Conservation (phyloP, 192 early-diverging fungal genomes). For the Rhizophagus sp. region DNA sequence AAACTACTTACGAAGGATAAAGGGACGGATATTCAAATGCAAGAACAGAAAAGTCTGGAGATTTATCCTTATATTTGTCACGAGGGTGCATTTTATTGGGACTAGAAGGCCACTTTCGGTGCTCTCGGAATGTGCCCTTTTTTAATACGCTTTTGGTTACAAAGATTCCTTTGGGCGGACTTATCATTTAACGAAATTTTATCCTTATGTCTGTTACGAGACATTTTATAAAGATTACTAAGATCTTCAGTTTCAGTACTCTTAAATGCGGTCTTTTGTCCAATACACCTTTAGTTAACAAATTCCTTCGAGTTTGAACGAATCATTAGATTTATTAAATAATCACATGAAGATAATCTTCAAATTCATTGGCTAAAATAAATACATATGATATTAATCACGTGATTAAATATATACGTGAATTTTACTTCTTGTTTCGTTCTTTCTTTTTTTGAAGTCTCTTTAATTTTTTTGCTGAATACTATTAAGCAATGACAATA, state of each 20-base stretch:
- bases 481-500: neutral
- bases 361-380: too few relatives aligned
- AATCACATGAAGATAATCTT: too few relatives aligned
- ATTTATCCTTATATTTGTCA: constrained; percentile 55
- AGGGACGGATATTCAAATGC: constrained; percentile 50
- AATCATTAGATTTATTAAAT: neutral
- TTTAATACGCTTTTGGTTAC: too few relatives aligned
- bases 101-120: neutral
- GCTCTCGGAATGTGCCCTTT: neutral
- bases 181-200: constrained; percentile 39
- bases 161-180: neutral
- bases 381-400: too few relatives aligned
- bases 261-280: neutral
- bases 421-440: neutral
- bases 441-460: constrained; percentile 18
- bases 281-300: neutral
- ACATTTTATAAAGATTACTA: constrained; percentile 41
- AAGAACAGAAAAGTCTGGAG: constrained; percentile 57
- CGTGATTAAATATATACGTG: too few relatives aligned
- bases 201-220: constrained; percentile 54
- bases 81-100: constrained; percentile 56
- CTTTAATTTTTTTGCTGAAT: constrained; percentile 29
- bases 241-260: neutral
- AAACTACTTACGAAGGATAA: constrained; percentile 46
- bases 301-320: neutral